Evolutionary conservation across 2,329 filamentous ascomycete species (phyloP).

Genomic region (Ramichloridium luteum): DNA sequence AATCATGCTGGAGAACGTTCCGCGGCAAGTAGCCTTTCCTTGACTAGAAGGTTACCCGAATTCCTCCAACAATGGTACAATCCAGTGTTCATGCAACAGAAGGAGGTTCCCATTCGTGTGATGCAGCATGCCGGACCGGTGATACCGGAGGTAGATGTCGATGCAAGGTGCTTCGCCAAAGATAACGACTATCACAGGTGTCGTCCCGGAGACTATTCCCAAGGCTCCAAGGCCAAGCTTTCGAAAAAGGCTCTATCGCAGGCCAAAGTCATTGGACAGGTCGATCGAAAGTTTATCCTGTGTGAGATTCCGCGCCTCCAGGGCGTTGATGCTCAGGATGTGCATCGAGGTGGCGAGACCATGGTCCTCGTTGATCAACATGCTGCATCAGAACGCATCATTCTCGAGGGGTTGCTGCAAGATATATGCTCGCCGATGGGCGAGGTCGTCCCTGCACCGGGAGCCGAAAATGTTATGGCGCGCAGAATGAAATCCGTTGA

Average conservation of each 20-base stretch:
- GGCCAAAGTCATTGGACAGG: slow-evolving; percentile 63
- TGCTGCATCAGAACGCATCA: slow-evolving; percentile 79
- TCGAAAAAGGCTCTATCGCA: slow-evolving; percentile 48
- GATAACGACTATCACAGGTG: too few relatives aligned
- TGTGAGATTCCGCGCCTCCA: slow-evolving; percentile 39
- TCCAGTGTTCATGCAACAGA: slow-evolving; percentile 51
- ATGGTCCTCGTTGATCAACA: slow-evolving; percentile 84
- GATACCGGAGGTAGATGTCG: neutral
- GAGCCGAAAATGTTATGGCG: neutral
- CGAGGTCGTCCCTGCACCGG: neutral
- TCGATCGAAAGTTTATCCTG: slow-evolving; percentile 84
- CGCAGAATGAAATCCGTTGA: slow-evolving; percentile 1
- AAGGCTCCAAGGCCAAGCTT: slow-evolving; percentile 30
- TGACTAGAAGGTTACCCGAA: slow-evolving; percentile 49
- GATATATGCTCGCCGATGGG: slow-evolving; percentile 36
- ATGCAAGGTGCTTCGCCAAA: neutral
- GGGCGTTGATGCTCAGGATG: neutral
- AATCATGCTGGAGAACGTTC: neutral
- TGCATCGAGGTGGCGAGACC: slow-evolving; percentile 21
- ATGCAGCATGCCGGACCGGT: neutral
- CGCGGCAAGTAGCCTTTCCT: neutral
- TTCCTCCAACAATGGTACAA: slow-evolving; percentile 60
- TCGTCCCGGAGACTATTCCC: neutral
- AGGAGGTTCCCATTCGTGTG: slow-evolving; percentile 17
- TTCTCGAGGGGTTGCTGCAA: slow-evolving; percentile 59